Evolutionary conservation across 805 yeast genomes (phyloP).

Genomic region (Priceomyces melissophilus): DNA sequence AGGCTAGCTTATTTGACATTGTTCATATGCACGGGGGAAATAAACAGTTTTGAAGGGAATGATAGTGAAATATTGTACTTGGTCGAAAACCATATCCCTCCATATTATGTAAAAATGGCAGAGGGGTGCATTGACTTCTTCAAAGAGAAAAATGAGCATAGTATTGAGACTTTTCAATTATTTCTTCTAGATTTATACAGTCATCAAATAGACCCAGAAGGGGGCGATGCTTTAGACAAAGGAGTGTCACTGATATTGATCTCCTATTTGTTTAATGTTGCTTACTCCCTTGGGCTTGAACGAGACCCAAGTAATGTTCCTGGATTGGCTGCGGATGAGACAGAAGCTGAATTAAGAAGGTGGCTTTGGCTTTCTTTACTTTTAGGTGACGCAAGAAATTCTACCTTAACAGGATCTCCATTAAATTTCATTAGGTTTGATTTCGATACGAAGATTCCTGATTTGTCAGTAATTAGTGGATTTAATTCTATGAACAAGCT

Average conservation of each 20-base stretch:
- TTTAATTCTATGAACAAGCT: slow-evolving; percentile 10
- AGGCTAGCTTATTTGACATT: not conserved
- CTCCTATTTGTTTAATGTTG: slow-evolving; percentile 62
- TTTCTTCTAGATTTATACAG: slow-evolving; percentile 20
- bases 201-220: slow-evolving; percentile 47
- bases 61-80: not conserved
- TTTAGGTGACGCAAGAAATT: slow-evolving; percentile 17
- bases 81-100: not conserved
- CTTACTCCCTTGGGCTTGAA: slow-evolving; percentile 61
- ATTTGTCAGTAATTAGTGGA: slow-evolving; percentile 29
- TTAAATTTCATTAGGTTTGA: slow-evolving; percentile 17
- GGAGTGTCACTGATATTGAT: slow-evolving; percentile 55
- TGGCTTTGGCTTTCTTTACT: slow-evolving; percentile 25
- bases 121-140: not conserved
- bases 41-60: not conserved
- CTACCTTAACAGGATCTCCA: slow-evolving; percentile 21
- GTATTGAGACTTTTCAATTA: not conserved
- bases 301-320: slow-evolving; percentile 58
- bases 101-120: not conserved
- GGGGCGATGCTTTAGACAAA: slow-evolving; percentile 55
- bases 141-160: not conserved
- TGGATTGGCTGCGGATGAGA: slow-evolving; percentile 12
- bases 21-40: not conserved
- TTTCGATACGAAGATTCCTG: slow-evolving; percentile 22
- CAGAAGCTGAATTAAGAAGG: slow-evolving; percentile 18